Base-by-base conservation (phyloP, 805 yeast genomes). In the Pichia rugopelliculosa region DNA sequence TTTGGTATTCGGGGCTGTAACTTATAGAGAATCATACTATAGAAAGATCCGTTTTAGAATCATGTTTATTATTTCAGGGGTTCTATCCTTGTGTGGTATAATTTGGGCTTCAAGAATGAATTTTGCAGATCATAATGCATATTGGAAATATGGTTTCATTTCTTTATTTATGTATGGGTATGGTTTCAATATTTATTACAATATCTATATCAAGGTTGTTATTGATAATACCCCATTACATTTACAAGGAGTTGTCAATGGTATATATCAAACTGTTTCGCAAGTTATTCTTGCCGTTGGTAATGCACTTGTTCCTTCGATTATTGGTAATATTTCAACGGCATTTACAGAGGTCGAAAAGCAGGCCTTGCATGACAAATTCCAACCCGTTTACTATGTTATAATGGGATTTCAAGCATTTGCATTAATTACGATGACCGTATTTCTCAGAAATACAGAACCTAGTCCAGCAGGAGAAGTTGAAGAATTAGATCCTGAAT, bases 201-300 rank as follows among this genome's bases (percentile, higher is more conserved):
- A 67, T 25, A 59, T 67, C 3, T 70, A 63, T 43, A 45, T 63
- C 33, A 65, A 59, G 27, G 59, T 65, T 5, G 54, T 69, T 9
- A 56, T 61, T 36, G 61, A 49, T 37, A 22, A 33, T n/a, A 54
- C 57, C 3, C 59, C 59, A 15, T 18, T 52, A 21, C 56, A 55
- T 40, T 43, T 55, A 25, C 59, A 54, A 41, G 57, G 59, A 1
- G 43, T 47, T n/a, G 52, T 54, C 13, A 38, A 53, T 22, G 59
- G 59, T 17, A 48, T 54, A 17, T 52, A 44, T 41, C 48, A 44
- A 22, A 50, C 57, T 0, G 47, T 45, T 36, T 50, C 52, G 4
- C 59, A 55, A 36, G 41, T 52, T 15, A 40, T 41, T 4, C 41
- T 54, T 6, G 47, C 53, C 23, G 15, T 55, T 22, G 56, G 50